Base-by-base conservation (phyloP, 2,329 filamentous ascomycete species). In the Alternaria incomplexa region DNA sequence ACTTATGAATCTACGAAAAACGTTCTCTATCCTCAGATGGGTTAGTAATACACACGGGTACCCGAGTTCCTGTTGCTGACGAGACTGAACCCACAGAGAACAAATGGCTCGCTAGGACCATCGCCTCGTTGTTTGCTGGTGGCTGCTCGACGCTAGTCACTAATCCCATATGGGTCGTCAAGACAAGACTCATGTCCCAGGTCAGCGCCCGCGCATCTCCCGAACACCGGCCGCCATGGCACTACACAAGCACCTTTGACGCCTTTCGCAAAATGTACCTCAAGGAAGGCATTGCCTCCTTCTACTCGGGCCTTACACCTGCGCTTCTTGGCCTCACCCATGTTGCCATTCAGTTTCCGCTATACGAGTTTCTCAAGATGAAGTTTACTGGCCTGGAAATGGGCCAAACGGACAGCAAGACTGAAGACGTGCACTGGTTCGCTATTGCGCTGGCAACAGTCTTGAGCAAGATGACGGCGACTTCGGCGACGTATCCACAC, bases 131-230 rank as follows among this genome's bases (percentile, higher is more conserved):
- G 64, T 87, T 93, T 60, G 96, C 95, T 23, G 96, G 96, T 56
- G 93, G 90, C 64, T 97, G 92, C 82, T 97, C 94, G 70, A 99
- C 96, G 5, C 86, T 98, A 66, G 91, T 91, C 66, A 99, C 96
- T 23, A 99, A 98, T 80, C 96, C 96, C 1, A 99, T 99, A 64
- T 99, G 96, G 96, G 96, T 99, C 40, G 97, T 99, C 83, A 99
- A 99, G 82, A 99, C 96, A 52, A 88, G 96, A 70, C 87, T 99
- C 72, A 98, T 98, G 96, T 97, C 96, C 40, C 96, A 98, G 83
- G 91, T 89, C 22, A 89, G 87, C 68, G 80, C 84, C 40, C 85
- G 83, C 64, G 83, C 86, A 67, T 85, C 81, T 30, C 84, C 82
- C 74, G 81, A 82, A 59, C 82, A 88, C 55, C 86, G 89, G 58